These are phyloP conservation scores for Porphyridium purpureum DNA, from an alignment of 23 red algal genomes.

Conservation along the genomic window DNA sequence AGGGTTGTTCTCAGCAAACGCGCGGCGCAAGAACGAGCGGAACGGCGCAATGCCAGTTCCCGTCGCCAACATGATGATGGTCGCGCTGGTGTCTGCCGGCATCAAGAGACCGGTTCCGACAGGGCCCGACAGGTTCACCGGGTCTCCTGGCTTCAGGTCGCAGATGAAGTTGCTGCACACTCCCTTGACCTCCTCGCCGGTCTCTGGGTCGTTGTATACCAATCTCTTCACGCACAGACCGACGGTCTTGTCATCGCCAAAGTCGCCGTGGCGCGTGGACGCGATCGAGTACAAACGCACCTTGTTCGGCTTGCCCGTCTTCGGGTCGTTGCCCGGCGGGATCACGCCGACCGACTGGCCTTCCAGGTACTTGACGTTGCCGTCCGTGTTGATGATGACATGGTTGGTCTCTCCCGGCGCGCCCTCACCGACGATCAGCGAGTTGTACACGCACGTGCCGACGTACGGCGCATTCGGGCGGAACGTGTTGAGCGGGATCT, in stretches of 20 bases:
- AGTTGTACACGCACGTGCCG: constrained; percentile 67
- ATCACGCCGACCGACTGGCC: constrained; percentile 95
- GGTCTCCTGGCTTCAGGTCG: constrained; percentile 75
- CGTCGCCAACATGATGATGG: constrained; percentile 96
- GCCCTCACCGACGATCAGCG: constrained; percentile 61
- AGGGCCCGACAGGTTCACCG: constrained; percentile 74
- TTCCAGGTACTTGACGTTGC: constrained; percentile 78
- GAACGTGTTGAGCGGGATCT: constrained; percentile 77
- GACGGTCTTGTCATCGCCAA: constrained; percentile 84
- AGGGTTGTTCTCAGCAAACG: constrained; percentile 72
- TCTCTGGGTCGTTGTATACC: constrained; percentile 58
- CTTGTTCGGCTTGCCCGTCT: constrained; percentile 72
- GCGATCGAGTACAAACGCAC: constrained; percentile 91
- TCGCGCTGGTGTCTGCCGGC: constrained; percentile 80
- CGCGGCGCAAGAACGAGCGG: constrained; percentile 76
- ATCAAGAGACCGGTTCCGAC: constrained; percentile 92
- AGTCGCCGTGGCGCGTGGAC: constrained; percentile 75
- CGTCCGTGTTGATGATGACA: constrained; percentile 80
- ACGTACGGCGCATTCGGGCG: constrained; percentile 59
- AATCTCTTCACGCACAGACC: constrained; percentile 84
- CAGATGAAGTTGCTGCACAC: constrained; percentile 93
- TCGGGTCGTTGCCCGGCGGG: constrained; percentile 65
- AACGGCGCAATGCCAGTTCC: constrained; percentile 96
- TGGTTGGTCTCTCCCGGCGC: constrained; percentile 94
- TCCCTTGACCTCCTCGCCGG: constrained; percentile 77